phyloP scores from a whole-genome alignment of 495 filamentous ascomycete species.

The Aspergillus bertholletiae region DNA sequence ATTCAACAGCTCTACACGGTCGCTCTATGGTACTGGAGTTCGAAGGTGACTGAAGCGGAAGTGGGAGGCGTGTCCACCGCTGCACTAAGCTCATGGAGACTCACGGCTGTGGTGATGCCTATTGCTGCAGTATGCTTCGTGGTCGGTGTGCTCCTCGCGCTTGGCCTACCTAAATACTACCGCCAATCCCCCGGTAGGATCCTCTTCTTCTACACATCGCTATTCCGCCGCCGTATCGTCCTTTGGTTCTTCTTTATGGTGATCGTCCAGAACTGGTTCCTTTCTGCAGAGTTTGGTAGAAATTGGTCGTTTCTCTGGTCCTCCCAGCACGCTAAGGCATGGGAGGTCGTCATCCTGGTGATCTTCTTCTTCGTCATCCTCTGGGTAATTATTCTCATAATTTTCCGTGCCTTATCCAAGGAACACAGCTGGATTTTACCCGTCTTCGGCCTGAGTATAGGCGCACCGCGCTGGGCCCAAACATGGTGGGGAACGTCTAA shows the following conservation, averaged over 20 bases:
- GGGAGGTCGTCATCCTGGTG: constrained; percentile 43
- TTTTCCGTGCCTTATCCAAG: constrained; percentile 40
- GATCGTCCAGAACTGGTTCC: constrained; percentile 47
- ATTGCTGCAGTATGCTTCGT: constrained; percentile 40
- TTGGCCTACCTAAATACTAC: constrained; percentile 48
- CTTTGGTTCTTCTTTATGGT: constrained; percentile 48
- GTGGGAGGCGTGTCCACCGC: constrained; percentile 25
- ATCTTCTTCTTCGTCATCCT: constrained; percentile 43
- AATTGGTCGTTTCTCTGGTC: constrained; percentile 52
- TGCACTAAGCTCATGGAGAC: constrained; percentile 43
- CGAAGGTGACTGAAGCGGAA: constrained; percentile 37
- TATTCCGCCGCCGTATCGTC: constrained; percentile 45
- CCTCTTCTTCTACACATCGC: constrained; percentile 51
- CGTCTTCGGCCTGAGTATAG: constrained; percentile 47
- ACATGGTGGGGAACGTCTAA: constrained; percentile 51
- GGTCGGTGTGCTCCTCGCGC: constrained; percentile 38
- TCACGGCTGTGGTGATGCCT: constrained; percentile 38
- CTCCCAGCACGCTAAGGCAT: constrained; percentile 39
- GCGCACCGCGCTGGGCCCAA: constrained; percentile 50
- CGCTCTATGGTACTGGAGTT: constrained; percentile 52
- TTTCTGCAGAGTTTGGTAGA: constrained; percentile 45
- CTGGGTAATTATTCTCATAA: constrained; percentile 38
- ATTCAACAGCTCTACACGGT: constrained; percentile 49
- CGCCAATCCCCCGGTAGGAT: constrained; percentile 64
- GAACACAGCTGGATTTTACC: constrained; percentile 50